Evolutionary conservation across 768 basidiomycete genomes (phyloP).

Genomic region (Clavulina sp.): DNA sequence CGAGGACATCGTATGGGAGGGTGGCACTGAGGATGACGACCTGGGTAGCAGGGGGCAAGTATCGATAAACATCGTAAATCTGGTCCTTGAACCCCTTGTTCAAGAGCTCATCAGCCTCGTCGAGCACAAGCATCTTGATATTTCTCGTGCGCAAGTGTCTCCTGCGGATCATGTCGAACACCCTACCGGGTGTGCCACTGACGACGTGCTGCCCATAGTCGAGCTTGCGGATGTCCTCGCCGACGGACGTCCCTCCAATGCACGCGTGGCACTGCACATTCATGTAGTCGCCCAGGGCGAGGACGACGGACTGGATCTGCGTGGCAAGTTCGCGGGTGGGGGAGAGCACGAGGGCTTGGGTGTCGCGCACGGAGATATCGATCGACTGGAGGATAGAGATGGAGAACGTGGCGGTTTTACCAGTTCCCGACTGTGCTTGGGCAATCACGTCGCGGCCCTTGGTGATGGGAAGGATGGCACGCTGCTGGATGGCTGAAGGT

Average conservation of each 20-base stretch:
- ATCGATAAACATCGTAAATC: constrained; percentile 34
- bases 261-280: constrained; percentile 32
- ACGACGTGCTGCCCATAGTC: constrained; percentile 31
- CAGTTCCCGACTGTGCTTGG: constrained; percentile 33
- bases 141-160: constrained; percentile 27
- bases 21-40: constrained; percentile 33
- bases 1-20: constrained; percentile 29
- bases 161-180: constrained; percentile 32
- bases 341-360: constrained; percentile 29
- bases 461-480: constrained; percentile 31
- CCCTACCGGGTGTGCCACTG: constrained; percentile 30
- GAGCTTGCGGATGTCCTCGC: constrained; percentile 30
- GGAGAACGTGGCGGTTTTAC: constrained; percentile 35
- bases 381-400: constrained; percentile 31
- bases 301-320: constrained; percentile 31
- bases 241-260: constrained; percentile 29
- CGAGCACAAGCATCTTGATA: constrained; percentile 28
- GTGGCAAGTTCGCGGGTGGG: constrained; percentile 32
- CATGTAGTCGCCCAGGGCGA: constrained; percentile 33
- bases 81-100: constrained; percentile 32
- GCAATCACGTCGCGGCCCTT: constrained; percentile 28
- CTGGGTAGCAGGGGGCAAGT: constrained; percentile 29
- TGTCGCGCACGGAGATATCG: constrained; percentile 27
- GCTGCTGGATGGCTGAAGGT: constrained; percentile 32
- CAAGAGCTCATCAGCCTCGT: constrained; percentile 30